These are phyloP conservation scores for Elasticomyces elasticus DNA, from an alignment of 495 filamentous ascomycete genomes.

Conservation along the genomic window DNA sequence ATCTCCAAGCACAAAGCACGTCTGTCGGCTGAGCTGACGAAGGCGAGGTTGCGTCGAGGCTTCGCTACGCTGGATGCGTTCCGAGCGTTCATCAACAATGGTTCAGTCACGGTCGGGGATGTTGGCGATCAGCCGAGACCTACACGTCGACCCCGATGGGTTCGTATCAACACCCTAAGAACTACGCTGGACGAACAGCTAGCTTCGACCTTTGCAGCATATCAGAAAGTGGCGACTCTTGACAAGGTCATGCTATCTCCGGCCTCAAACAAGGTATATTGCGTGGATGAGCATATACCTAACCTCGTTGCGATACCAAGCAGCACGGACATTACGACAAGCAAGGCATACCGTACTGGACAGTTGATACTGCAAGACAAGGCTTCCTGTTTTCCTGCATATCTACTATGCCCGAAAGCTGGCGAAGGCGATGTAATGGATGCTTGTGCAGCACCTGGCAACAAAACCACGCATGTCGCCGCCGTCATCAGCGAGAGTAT, in stretches of 20 bases:
- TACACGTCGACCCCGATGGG: conserved; percentile 67
- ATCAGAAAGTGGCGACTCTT: conserved; percentile 41
- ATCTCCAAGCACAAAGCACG: conserved; percentile 74
- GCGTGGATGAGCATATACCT: conserved; percentile 68
- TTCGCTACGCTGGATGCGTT: conserved; percentile 55
- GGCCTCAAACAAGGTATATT: conserved; percentile 32
- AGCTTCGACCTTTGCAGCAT: conserved; percentile 54
- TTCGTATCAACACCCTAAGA: conserved; percentile 73
- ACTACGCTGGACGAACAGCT: conserved; percentile 60
- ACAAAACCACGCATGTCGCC: conserved; percentile 92
- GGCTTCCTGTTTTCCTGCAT: conserved; percentile 90
- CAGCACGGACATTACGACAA: conserved; percentile 52
- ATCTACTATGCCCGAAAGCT: conserved; percentile 55
- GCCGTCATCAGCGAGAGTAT: conserved; percentile 46
- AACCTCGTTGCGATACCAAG: conserved; percentile 72
- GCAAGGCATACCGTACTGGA: conserved; percentile 61
- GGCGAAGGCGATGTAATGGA: conserved; percentile 69
- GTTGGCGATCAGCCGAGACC: background rate
- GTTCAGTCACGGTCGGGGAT: background rate
- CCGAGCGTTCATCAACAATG: conserved; percentile 42
- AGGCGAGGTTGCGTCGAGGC: conserved; percentile 60
- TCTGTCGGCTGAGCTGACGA: conserved; percentile 69
- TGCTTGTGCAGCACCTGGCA: conserved; percentile 86
- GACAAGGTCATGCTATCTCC: conserved; percentile 29
- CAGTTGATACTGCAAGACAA: conserved; percentile 89